These are phyloP conservation scores for Isabelozyma pseudorhagii DNA, from an alignment of 805 yeast genomes.

Conservation along the genomic window DNA sequence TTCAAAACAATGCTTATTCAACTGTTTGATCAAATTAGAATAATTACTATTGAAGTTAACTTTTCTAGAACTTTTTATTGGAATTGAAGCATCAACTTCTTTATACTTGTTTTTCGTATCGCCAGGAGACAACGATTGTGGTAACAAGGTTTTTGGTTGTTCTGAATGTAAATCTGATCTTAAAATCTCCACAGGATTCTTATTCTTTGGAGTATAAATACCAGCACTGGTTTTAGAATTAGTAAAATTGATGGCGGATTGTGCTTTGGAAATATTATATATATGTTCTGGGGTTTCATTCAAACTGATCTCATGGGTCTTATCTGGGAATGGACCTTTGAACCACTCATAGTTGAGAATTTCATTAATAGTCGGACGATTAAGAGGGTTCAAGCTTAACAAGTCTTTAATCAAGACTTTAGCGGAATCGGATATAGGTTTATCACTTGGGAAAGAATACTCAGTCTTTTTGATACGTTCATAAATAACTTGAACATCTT, in stretches of 20 bases:
- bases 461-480: conserved; percentile 85
- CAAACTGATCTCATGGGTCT: conserved; percentile 60
- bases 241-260: conserved; percentile 65
- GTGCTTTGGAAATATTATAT: conserved; percentile 51
- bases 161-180: conserved; percentile 69
- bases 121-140: conserved; percentile 89
- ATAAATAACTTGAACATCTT: conserved; percentile 88
- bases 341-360: conserved; percentile 86
- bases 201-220: conserved; percentile 48
- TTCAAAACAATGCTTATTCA: conserved; percentile 36
- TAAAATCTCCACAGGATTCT: conserved; percentile 67
- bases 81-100: conserved; percentile 49
- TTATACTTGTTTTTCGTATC: conserved; percentile 85
- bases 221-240: conserved; percentile 65
- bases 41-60: conserved; percentile 38
- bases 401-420: conserved; percentile 67
- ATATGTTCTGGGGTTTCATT: conserved; percentile 59
- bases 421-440: conserved; percentile 70
- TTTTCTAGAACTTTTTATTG: conserved; percentile 32
- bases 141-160: conserved; percentile 66
- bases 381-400: conserved; percentile 71
- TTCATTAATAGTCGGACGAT: conserved; percentile 78
- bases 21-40: conserved; percentile 34
- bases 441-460: conserved; percentile 71
- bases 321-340: conserved; percentile 77